Evolutionary conservation across 495 filamentous ascomycete species (phyloP).

Genomic region (Xylaria venustula): DNA sequence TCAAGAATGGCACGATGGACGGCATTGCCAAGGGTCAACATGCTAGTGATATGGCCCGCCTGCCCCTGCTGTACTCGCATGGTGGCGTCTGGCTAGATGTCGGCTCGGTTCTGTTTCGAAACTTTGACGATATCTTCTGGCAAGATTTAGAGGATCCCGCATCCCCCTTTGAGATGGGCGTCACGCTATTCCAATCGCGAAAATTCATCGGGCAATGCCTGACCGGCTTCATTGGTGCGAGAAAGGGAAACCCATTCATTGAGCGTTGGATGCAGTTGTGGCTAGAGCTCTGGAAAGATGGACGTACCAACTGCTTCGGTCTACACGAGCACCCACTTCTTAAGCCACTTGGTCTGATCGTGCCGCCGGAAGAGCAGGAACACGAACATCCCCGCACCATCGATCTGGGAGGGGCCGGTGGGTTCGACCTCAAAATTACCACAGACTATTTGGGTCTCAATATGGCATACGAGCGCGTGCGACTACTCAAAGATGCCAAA

Average conservation of each 20-base stretch:
- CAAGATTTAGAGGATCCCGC: constrained; percentile 27
- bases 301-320: constrained; percentile 18
- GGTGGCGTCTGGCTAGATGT: constrained; percentile 37
- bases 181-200: constrained; percentile 15
- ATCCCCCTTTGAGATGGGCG: constrained; percentile 26
- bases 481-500: not conserved
- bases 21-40: constrained; percentile 28
- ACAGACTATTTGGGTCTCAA: constrained; percentile 13
- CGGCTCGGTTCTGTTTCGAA: constrained; percentile 26
- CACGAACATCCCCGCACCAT: not conserved
- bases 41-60: constrained; percentile 28
- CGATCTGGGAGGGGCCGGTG: not conserved
- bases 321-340: constrained; percentile 26
- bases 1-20: constrained; percentile 29
- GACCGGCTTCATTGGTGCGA: constrained; percentile 32
- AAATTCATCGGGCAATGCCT: constrained; percentile 16
- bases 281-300: constrained; percentile 27
- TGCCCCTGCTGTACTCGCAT: constrained; percentile 28
- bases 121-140: constrained; percentile 37
- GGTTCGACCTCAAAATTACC: not conserved
- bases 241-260: constrained; percentile 29
- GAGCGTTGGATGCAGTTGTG: constrained; percentile 30
- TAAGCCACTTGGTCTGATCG: constrained; percentile 7
- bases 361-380: not conserved
- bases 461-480: constrained; percentile 15